Evolutionary conservation across 208 protist genomes (phyloP).

Genomic region (Leishmania martiniquensis): DNA sequence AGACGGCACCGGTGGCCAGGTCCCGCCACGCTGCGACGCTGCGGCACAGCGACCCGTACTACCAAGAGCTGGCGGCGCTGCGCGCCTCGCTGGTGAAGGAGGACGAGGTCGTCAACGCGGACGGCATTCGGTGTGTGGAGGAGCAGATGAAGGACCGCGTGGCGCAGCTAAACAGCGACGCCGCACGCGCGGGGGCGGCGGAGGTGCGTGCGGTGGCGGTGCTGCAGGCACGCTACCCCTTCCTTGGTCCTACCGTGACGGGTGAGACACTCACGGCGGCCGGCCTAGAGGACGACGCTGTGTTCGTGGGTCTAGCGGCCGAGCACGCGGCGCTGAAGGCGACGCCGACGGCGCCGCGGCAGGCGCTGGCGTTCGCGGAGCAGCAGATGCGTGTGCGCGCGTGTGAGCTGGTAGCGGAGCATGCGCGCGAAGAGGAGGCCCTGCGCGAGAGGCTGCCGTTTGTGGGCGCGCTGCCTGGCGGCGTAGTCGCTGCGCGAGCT

Average conservation of each 20-base stretch:
- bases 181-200: no score
- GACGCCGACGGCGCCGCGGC: neutral
- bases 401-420: neutral
- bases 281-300: no score
- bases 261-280: no score
- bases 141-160: constrained; percentile 50
- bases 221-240: constrained; percentile 24
- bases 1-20: constrained; percentile 22
- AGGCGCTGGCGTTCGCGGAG: constrained; percentile 12
- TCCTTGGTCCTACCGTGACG: neutral
- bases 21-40: no score
- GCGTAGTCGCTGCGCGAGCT: constrained; percentile 34
- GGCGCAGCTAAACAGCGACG: constrained; percentile 43
- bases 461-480: no score
- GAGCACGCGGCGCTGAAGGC: neutral
- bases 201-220: constrained; percentile 11
- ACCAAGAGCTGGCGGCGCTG: constrained; percentile 42
- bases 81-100: constrained; percentile 37
- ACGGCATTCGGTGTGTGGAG: constrained; percentile 31
- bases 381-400: constrained; percentile 26
- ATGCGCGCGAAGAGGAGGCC: constrained; percentile 9
- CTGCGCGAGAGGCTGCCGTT: no score
- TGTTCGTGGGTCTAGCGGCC: neutral
- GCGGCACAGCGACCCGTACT: constrained; percentile 49
- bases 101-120: constrained; percentile 20